phyloP scores from a whole-genome alignment of 1,139 yeast genomes.

The Insectozyma bohioensis region DNA sequence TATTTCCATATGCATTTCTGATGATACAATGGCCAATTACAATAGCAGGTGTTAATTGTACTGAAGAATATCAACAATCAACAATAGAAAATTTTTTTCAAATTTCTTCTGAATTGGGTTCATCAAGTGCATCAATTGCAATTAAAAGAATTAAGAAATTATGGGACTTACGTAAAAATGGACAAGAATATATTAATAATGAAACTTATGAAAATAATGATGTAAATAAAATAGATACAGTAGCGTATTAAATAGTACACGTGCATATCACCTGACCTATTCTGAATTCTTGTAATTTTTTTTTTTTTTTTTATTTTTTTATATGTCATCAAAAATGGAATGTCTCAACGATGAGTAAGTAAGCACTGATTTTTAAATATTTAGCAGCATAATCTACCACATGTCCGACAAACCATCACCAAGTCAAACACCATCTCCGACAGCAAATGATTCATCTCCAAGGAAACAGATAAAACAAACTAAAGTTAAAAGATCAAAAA shows the following conservation, averaged over 20 bases:
- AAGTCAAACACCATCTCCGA: not conserved
- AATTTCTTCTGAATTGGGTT: slow-evolving; percentile 41
- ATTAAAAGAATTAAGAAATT: slow-evolving; percentile 33
- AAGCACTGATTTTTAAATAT: not conserved
- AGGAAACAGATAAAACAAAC: slow-evolving; percentile 4
- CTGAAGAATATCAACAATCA: slow-evolving; percentile 38
- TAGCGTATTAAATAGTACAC: slow-evolving; percentile 19
- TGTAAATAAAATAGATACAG: slow-evolving; percentile 22
- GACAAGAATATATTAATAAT: slow-evolving; percentile 20
- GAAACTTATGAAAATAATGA: slow-evolving; percentile 20
- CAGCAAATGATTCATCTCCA: not conserved
- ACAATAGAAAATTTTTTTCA: slow-evolving; percentile 41
- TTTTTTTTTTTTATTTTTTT: not conserved
- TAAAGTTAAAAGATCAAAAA: slow-evolving; percentile 29
- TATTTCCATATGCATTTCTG: slow-evolving; percentile 24
- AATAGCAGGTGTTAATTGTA: slow-evolving; percentile 54
- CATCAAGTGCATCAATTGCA: slow-evolving; percentile 46
- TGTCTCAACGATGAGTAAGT: slow-evolving; percentile 5
- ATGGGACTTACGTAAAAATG: slow-evolving; percentile 36
- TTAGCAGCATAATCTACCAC: too few species aligned
- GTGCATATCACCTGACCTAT: slow-evolving; percentile 1
- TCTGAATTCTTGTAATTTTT: not conserved
- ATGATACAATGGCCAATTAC: slow-evolving; percentile 59
- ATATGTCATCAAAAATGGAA: slow-evolving; percentile 2
- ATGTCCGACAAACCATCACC: slow-evolving; percentile 3